Base-by-base conservation (phyloP, 106 monocot species). In the Platanthera zijinensis region DNA sequence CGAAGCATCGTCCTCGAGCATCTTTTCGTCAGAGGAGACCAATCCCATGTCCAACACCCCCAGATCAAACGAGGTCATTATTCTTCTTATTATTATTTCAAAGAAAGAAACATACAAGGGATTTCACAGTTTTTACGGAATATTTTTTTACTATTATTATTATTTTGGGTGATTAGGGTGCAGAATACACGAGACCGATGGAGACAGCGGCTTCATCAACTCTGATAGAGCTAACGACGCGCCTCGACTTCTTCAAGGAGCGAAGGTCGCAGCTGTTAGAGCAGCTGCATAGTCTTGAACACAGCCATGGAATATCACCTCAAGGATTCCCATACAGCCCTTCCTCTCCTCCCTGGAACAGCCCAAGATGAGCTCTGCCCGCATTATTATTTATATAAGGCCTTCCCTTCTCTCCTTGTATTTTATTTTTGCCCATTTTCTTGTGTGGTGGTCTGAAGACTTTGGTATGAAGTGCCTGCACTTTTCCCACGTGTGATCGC, bases 221-320 rank as follows among this genome's bases (percentile, higher is more conserved):
- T 48, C 81, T 99, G 76, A 84, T 99, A 64, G 94, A 99, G 51
- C 83, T 99, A 28, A 94, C 97, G 14, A 85, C 97, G 3, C 89
- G 97, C 0, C 97, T 99, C n/a, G 97, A 94, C 80, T 99, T 94
- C 80, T 99, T 99, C 78, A 99, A 92, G 70, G 91, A 94, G 53
- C 80, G 97, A 51, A 84, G 97, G 74, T 92, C 97, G 4, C 97
- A 99, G 77, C 88, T 99, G 14, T 94, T 99, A 88, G 94, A 99
- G 74, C 94, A 99, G 51, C 86, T 99, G 48, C 97, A 94, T 76
- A 94, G 80, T 70, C 89, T 99, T 17, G 94, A 99, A 64, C 71
- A 89, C 46, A 84, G 68, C 75, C 89, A 92, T 72, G 89, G 80
- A 4, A 54, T 78, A 12, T 64, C 90, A 18, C 77, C 91, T 4